Evolutionary conservation across 768 basidiomycete species (phyloP).

Genomic region (Mycena polygramma): DNA sequence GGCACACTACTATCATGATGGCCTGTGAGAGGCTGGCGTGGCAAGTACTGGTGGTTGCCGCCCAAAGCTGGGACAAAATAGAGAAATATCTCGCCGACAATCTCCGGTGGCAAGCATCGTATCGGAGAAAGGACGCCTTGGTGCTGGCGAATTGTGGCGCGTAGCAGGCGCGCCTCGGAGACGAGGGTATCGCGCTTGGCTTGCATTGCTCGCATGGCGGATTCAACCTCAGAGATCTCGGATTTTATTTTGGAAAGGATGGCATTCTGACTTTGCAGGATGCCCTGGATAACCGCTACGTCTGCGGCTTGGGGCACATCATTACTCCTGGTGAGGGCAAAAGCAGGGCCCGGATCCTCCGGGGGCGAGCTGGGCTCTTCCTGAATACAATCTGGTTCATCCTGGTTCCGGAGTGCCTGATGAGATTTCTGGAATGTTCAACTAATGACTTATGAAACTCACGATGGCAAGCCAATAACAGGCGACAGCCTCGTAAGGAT

Average conservation of each 20-base stretch:
- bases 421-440: no score
- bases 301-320: not conserved
- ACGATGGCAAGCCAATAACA: no score
- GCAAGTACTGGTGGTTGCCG: not conserved
- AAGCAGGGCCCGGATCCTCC: not conserved
- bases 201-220: not conserved
- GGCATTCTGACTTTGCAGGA: not conserved
- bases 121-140: not conserved
- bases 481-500: not conserved
- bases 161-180: not conserved
- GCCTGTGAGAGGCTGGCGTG: not conserved
- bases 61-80: conserved; percentile 61
- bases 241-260: not conserved
- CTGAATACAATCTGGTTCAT: not conserved
- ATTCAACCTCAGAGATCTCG: not conserved
- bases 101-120: conserved; percentile 63
- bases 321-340: not conserved
- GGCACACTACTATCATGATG: no score
- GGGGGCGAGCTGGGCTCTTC: not conserved
- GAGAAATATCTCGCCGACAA: conserved; percentile 70
- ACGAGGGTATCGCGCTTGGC: not conserved
- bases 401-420: no score
- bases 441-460: no score
- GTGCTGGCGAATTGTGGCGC: not conserved
- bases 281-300: not conserved